These are phyloP conservation scores for Deinandra increscens DNA, from an alignment of 129 eudicot genomes.

Conservation along the genomic window DNA sequence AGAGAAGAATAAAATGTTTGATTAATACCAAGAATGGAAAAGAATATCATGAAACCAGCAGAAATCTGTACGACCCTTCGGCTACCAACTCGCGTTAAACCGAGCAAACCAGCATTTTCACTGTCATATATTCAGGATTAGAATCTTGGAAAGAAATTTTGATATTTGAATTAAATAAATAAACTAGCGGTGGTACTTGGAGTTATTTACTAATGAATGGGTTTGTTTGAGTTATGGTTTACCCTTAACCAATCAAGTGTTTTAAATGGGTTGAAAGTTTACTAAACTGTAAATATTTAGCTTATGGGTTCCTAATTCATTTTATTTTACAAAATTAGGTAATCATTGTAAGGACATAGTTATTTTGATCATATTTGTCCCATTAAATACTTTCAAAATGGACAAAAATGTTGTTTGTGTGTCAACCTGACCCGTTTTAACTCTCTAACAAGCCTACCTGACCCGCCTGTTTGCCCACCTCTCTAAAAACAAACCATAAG, in stretches of 20 bases:
- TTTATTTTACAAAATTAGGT: not conserved
- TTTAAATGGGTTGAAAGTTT: too few species aligned
- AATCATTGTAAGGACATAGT: not conserved
- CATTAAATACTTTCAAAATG: not conserved
- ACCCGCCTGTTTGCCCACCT: not conserved
- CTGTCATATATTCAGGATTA: constrained; percentile 38
- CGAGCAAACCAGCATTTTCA: constrained; percentile 95
- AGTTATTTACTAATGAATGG: not conserved
- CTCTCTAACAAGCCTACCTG: not conserved
- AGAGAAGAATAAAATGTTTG: not conserved
- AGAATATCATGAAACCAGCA: constrained; percentile 97
- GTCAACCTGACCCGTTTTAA: not conserved
- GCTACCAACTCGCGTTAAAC: constrained; percentile 93
- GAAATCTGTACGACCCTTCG: constrained; percentile 93
- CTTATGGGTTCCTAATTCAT: not conserved
- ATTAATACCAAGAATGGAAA: constrained; percentile 75
- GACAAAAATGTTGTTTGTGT: not conserved
- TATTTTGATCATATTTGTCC: not conserved
- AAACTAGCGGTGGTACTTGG: not conserved
- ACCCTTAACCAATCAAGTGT: too few species aligned
- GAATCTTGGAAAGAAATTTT: constrained; percentile 3
- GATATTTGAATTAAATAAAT: not conserved
- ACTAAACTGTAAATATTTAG: too few species aligned
- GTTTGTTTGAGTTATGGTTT: not conserved
- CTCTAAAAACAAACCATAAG: not conserved